These are phyloP conservation scores for Colletotrichum lini DNA, from an alignment of 2,329 filamentous ascomycete genomes.

Conservation along the genomic window DNA sequence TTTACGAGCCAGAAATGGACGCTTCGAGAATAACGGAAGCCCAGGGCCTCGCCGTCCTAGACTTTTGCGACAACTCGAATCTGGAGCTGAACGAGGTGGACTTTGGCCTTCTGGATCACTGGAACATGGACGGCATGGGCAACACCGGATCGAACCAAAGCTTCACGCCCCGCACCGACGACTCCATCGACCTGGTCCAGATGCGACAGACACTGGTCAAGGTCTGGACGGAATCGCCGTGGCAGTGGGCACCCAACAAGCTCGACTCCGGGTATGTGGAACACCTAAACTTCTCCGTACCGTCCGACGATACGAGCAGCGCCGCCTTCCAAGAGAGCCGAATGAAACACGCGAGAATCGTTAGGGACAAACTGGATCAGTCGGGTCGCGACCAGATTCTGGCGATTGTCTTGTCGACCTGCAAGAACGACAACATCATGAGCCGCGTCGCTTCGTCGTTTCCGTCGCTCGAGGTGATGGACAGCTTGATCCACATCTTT, in stretches of 20 bases:
- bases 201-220: slow-evolving; percentile 64
- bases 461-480: slow-evolving; percentile 71
- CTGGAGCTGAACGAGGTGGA: slow-evolving; percentile 67
- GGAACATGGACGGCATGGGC: slow-evolving; percentile 59
- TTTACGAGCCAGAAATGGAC: slow-evolving; percentile 62
- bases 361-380: slow-evolving; percentile 60
- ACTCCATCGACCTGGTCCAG: slow-evolving; percentile 58
- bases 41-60: slow-evolving; percentile 61
- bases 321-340: slow-evolving; percentile 57
- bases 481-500: slow-evolving; percentile 73
- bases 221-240: slow-evolving; percentile 65
- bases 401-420: slow-evolving; percentile 73
- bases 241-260: slow-evolving; percentile 64
- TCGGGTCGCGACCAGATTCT: slow-evolving; percentile 73
- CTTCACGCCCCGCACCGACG: slow-evolving; percentile 51
- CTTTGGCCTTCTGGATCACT: slow-evolving; percentile 65
- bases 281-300: slow-evolving; percentile 61
- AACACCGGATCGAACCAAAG: slow-evolving; percentile 48
- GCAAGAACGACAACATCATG: slow-evolving; percentile 64
- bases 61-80: slow-evolving; percentile 65
- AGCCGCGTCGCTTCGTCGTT: slow-evolving; percentile 72
- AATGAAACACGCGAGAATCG: slow-evolving; percentile 56
- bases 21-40: slow-evolving; percentile 51
- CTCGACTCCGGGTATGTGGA: slow-evolving; percentile 61
- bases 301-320: slow-evolving; percentile 55